These are phyloP conservation scores for Tylopilus intermedius DNA, from an alignment of 768 basidiomycete species.

Conservation along the genomic window DNA sequence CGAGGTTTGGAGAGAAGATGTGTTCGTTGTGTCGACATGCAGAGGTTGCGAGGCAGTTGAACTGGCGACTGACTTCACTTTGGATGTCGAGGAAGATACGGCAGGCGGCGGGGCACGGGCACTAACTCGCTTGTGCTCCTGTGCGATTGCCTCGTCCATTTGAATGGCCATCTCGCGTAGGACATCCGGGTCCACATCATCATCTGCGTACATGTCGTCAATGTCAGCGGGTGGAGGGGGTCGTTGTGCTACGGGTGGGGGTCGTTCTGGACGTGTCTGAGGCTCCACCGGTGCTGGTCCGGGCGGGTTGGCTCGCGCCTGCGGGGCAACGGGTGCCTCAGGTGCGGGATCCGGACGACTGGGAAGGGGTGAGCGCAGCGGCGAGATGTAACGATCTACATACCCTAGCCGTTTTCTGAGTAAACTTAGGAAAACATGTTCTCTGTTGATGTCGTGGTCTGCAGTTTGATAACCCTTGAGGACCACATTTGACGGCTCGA, in stretches of 20 bases:
- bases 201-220: constrained; percentile 24
- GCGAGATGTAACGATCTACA: constrained; percentile 13
- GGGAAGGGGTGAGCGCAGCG: neutral
- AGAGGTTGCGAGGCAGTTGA: constrained; percentile 4
- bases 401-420: constrained; percentile 68
- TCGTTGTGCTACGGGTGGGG: constrained; percentile 1
- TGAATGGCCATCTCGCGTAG: constrained; percentile 20
- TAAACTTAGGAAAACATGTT: constrained; percentile 54
- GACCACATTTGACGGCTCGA: constrained; percentile 64
- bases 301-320: constrained; percentile 8
- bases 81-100: constrained; percentile 2
- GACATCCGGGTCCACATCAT: constrained; percentile 29
- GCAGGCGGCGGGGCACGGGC: neutral
- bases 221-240: constrained; percentile 12
- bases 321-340: constrained; percentile 8
- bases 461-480: constrained; percentile 59
- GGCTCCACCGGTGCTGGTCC: constrained; percentile 17
- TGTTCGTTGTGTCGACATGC: neutral
- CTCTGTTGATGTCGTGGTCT: constrained; percentile 58
- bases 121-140: neutral
- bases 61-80: neutral
- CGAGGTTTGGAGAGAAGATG: constrained; percentile 3
- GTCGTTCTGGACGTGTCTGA: constrained; percentile 9
- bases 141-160: constrained; percentile 12
- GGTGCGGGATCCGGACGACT: constrained; percentile 27